A percentile compares a stretch with the other conserved stretches of the same genome.
Conservation (phyloP, 164 flowering plant genomes). For the Hamamelis virginiana region DNA sequence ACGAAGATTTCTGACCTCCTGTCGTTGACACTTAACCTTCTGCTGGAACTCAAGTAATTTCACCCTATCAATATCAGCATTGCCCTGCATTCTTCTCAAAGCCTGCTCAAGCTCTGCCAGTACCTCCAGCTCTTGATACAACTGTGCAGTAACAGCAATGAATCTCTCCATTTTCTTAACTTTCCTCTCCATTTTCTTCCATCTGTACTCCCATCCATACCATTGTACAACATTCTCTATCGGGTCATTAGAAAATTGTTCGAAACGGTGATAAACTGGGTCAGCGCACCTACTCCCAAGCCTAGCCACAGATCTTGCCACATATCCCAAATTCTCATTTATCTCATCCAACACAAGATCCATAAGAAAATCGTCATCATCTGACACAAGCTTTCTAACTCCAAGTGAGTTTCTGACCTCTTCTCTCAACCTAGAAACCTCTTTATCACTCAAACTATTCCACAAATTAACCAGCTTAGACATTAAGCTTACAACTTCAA, state of each 20-base stretch:
- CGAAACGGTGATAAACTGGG: conserved; percentile 40
- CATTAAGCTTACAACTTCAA: conserved; percentile 61
- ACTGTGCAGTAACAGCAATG: conserved; percentile 42
- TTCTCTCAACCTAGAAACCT: conserved; percentile 36
- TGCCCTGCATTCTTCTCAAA: conserved; percentile 49
- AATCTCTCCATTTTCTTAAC: conserved; percentile 66
- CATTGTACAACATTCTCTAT: conserved; percentile 28
- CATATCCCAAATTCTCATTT: conserved; percentile 37
- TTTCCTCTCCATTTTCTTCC: conserved; percentile 69
- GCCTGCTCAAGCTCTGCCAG: conserved; percentile 64
- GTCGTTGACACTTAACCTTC: conserved; percentile 56
- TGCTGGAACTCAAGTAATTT: conserved; percentile 55
- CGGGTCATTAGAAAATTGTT: conserved; percentile 30
- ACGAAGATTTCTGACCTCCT: conserved; percentile 48
- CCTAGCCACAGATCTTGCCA: conserved; percentile 40
- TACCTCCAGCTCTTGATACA: conserved; percentile 60
- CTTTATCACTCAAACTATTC: conserved; percentile 41
- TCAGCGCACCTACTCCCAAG: conserved; percentile 56
- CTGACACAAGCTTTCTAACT: conserved; percentile 46
- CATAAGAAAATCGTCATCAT: conserved; percentile 46
- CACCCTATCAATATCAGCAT: conserved; percentile 23
- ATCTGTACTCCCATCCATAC: conserved; percentile 46
- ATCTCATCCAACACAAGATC: conserved; percentile 52
- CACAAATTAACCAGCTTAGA: conserved; percentile 53
- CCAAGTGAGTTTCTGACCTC: conserved; percentile 48